These are phyloP conservation scores for Aspergillus terreus DNA, from an alignment of 2,329 filamentous ascomycete species.

Conservation along the genomic window DNA sequence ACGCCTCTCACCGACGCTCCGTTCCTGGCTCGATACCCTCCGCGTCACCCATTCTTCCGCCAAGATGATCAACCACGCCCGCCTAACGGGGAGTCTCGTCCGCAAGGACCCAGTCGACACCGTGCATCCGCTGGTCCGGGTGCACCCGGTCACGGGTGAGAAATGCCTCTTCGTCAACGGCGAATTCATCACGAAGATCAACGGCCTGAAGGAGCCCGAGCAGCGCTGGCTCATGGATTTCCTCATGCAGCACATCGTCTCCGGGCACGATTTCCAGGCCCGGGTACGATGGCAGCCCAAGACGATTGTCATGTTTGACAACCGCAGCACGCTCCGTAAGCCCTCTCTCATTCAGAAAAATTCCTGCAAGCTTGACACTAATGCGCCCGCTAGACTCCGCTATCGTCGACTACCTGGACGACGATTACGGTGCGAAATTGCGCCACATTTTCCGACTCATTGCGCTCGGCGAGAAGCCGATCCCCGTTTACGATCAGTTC, in stretches of 20 bases:
- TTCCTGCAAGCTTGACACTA: slow-evolving; percentile 8
- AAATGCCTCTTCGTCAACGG: slow-evolving; percentile 48
- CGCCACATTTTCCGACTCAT: slow-evolving; percentile 50
- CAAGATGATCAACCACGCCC: slow-evolving; percentile 44
- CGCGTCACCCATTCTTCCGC: slow-evolving; percentile 39
- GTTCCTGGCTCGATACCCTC: slow-evolving; percentile 34
- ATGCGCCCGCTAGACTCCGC: slow-evolving; percentile 40
- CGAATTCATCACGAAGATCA: slow-evolving; percentile 47
- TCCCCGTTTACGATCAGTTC: slow-evolving; percentile 40
- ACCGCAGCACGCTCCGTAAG: slow-evolving; percentile 46
- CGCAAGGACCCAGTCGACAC: slow-evolving; percentile 44
- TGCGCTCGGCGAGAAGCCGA: slow-evolving; percentile 48
- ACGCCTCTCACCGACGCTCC: slow-evolving; percentile 50
- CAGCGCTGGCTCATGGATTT: slow-evolving; percentile 45
- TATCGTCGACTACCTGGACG: slow-evolving; percentile 48
- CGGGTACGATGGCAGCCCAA: slow-evolving; percentile 48
- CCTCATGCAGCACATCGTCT: slow-evolving; percentile 46
- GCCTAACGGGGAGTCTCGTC: slow-evolving; percentile 41
- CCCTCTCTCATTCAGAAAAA: not conserved
- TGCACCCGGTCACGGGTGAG: slow-evolving; percentile 48
- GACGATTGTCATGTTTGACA: slow-evolving; percentile 51
- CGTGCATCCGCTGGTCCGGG: slow-evolving; percentile 44
- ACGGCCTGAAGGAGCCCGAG: slow-evolving; percentile 48
- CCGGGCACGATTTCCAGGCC: slow-evolving; percentile 47
- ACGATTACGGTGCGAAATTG: slow-evolving; percentile 44